phyloP scores from a whole-genome alignment of 2,329 filamentous ascomycete genomes.

The Trichoderma oligosporum region DNA sequence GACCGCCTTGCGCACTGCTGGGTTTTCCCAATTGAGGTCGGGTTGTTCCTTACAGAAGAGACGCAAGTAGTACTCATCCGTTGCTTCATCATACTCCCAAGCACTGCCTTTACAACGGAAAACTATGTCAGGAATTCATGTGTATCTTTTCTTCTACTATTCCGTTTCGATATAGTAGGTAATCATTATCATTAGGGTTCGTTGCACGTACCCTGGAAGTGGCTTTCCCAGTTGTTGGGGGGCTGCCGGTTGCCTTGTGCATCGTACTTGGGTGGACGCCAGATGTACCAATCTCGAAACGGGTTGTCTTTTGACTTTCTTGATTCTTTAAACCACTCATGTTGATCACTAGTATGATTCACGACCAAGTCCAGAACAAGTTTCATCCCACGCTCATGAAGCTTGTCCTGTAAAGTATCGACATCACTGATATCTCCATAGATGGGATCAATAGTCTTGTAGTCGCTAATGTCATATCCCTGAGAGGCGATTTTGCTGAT shows the following conservation, averaged over 20 bases:
- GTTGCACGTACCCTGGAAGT: constrained; percentile 35
- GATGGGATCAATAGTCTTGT: constrained; percentile 59
- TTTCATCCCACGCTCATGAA: constrained; percentile 62
- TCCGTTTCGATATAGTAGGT: neutral
- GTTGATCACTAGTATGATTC: constrained; percentile 62
- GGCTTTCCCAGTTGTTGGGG: constrained; percentile 55
- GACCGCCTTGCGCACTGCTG: constrained; percentile 59
- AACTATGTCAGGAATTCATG: neutral
- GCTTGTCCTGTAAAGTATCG: constrained; percentile 56
- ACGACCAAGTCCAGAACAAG: constrained; percentile 70
- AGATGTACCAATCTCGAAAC: constrained; percentile 62
- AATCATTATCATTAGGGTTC: neutral
- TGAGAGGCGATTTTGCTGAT: constrained; percentile 20
- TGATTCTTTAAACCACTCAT: constrained; percentile 57
- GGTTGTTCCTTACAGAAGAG: constrained; percentile 69
- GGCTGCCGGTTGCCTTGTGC: constrained; percentile 54
- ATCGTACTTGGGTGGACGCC: constrained; percentile 57
- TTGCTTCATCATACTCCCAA: constrained; percentile 49
- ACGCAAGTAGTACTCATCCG: constrained; percentile 57
- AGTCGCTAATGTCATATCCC: constrained; percentile 69
- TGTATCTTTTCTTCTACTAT: too few relatives aligned
- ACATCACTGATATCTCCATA: constrained; percentile 68
- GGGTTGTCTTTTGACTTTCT: constrained; percentile 50
- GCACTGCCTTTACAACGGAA: constrained; percentile 34
- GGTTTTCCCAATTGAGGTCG: constrained; percentile 75